These are phyloP conservation scores for Monascus ruber DNA, from an alignment of 2,329 filamentous ascomycete species.

Conservation along the genomic window DNA sequence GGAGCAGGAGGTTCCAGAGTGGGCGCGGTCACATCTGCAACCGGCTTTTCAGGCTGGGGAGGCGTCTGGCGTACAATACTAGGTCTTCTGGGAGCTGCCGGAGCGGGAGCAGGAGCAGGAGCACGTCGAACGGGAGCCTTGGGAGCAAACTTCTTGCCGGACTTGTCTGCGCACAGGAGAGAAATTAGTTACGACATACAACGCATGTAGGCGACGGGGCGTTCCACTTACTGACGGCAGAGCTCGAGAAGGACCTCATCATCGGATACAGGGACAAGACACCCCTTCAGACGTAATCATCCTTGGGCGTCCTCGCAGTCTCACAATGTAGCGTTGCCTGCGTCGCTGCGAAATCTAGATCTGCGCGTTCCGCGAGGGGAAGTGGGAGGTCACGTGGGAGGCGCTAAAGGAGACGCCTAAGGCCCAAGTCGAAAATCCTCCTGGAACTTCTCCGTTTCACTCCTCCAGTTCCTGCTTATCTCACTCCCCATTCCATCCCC, in stretches of 20 bases:
- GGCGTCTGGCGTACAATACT: slow-evolving; percentile 29
- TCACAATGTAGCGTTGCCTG: too few relatives aligned
- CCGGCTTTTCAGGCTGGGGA: slow-evolving; percentile 14
- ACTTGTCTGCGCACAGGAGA: slow-evolving; percentile 38
- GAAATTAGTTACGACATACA: slow-evolving; percentile 4
- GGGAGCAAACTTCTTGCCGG: slow-evolving; percentile 67
- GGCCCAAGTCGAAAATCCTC: slow-evolving; percentile 31
- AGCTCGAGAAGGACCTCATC: slow-evolving; percentile 43
- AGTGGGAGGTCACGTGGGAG: slow-evolving; percentile 28
- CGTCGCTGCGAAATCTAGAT: slow-evolving; percentile 10
- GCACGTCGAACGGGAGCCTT: slow-evolving; percentile 52
- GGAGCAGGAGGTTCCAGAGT: slow-evolving; percentile 5
- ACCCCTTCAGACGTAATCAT: too few relatives aligned
- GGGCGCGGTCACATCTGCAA: slow-evolving; percentile 9
- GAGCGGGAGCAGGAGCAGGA: slow-evolving; percentile 27
- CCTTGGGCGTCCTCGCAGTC: too few relatives aligned
- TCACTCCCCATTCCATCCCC: slow-evolving; percentile 15
- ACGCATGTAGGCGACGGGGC: neutral
- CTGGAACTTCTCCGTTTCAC: slow-evolving; percentile 14
- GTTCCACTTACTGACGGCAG: slow-evolving; percentile 38
- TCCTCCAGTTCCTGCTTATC: slow-evolving; percentile 18
- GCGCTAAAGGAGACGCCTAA: slow-evolving; percentile 20
- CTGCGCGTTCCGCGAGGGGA: slow-evolving; percentile 10
- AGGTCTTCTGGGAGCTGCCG: slow-evolving; percentile 26
- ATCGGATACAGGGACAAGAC: slow-evolving; percentile 1